These are phyloP conservation scores for Kodamaea ohmeri DNA, from an alignment of 1,139 yeast genomes.

Conservation along the genomic window DNA sequence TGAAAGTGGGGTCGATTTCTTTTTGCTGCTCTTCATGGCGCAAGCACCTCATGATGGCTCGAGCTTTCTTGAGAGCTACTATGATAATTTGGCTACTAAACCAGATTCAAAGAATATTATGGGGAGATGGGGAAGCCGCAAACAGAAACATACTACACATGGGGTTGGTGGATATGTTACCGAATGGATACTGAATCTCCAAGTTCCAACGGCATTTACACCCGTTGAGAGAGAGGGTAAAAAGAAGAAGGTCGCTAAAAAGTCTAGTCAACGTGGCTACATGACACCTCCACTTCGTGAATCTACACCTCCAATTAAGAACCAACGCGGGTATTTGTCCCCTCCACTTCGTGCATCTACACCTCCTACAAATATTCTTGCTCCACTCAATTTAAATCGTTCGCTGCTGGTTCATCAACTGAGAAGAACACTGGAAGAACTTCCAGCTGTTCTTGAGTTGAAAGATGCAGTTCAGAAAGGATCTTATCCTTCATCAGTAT, in stretches of 20 bases:
- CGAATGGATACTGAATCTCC: constrained; percentile 4
- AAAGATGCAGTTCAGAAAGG: background rate
- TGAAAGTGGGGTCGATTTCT: background rate
- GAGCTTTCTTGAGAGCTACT: constrained; percentile 10
- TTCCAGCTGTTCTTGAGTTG: constrained; percentile 2
- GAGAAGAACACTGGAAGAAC: constrained; percentile 2
- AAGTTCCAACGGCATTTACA: background rate
- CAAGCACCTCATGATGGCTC: background rate
- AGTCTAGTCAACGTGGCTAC: background rate
- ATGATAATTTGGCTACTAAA: constrained; percentile 11
- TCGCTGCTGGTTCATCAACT: background rate
- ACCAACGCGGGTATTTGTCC: background rate
- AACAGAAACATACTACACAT: background rate
- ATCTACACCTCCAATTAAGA: background rate
- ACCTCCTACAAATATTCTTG: background rate
- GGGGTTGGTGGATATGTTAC: background rate
- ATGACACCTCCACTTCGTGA: constrained; percentile 1
- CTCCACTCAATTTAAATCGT: background rate
- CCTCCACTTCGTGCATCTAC: constrained; percentile 1
- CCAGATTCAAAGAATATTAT: background rate
- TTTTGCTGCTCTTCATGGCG: constrained; percentile 1
- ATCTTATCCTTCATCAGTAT: constrained; percentile 2
- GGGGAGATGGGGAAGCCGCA: too few species aligned
- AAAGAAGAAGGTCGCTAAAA: background rate
- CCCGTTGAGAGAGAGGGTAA: background rate